Conservation (phyloP, 139 green algal genomes). For the Spirogloea muscicola region DNA sequence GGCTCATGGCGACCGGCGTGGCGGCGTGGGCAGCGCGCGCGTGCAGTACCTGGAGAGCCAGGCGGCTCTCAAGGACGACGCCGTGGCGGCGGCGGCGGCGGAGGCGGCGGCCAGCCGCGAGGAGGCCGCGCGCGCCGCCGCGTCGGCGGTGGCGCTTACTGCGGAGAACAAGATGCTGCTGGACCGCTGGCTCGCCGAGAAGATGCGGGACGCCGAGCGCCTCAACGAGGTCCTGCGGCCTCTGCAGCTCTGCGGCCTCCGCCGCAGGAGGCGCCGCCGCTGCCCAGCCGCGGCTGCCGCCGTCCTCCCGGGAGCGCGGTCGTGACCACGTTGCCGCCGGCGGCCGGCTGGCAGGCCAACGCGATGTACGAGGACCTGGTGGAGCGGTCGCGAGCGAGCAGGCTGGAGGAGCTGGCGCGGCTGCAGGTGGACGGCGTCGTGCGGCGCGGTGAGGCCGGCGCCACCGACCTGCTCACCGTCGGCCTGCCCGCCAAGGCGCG, state of each 20-base stretch:
- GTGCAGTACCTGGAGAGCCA: slow-evolving; percentile 11
- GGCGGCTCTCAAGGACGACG: slow-evolving; percentile 9
- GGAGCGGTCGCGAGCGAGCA: slow-evolving; percentile 10
- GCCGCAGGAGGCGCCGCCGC: too few relatives aligned
- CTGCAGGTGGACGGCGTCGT: slow-evolving; percentile 34
- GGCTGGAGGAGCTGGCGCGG: slow-evolving; percentile 25
- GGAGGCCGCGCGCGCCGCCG: slow-evolving; percentile 12
- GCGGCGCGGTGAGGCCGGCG: slow-evolving; percentile 10
- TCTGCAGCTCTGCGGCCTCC: too few relatives aligned
- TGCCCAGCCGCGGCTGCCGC: too few relatives aligned
- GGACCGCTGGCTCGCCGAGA: slow-evolving; percentile 45
- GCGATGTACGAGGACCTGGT: slow-evolving; percentile 45
- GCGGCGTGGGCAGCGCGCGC: not conserved
- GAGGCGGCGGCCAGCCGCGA: slow-evolving; percentile 20
- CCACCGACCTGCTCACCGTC: not conserved
- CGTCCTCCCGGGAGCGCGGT: too few relatives aligned
- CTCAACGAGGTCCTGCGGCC: slow-evolving; percentile 44
- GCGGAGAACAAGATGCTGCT: slow-evolving; percentile 45
- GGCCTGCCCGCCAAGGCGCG: not conserved
- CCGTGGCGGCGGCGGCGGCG: slow-evolving; percentile 27
- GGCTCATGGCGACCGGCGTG: too few relatives aligned
- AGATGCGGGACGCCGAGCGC: slow-evolving; percentile 45
- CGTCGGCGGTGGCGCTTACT: slow-evolving; percentile 6
- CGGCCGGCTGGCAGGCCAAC: slow-evolving; percentile 20
- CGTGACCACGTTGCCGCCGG: too few relatives aligned